Evolutionary conservation across 345 rosid genomes (phyloP).

Genomic region (Citrus trifoliata): DNA sequence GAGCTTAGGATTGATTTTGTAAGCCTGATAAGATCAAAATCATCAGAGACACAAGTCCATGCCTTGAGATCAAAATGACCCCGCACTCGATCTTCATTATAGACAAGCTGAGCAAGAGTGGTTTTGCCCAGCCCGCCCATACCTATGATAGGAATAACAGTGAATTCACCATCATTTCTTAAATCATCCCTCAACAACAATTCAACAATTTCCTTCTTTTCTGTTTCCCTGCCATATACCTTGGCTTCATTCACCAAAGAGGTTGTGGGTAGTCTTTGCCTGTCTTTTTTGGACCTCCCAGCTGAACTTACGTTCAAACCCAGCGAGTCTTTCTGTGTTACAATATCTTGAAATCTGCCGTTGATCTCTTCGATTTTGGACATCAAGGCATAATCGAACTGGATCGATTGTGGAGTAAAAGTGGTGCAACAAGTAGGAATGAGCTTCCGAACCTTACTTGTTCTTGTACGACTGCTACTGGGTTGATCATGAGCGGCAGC

Average conservation of each 20-base stretch:
- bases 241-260: conserved; percentile 1
- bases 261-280: background rate
- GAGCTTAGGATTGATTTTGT: background rate
- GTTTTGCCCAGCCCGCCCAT: conserved; percentile 27
- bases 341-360: background rate
- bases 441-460: background rate
- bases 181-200: background rate
- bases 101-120: conserved; percentile 17
- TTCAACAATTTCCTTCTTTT: conserved; percentile 4
- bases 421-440: background rate
- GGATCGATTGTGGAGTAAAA: background rate
- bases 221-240: conserved; percentile 21
- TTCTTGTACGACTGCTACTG: no score
- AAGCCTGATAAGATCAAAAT: background rate
- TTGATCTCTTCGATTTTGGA: background rate
- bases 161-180: background rate
- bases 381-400: background rate
- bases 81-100: background rate
- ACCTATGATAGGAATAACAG: conserved; percentile 18
- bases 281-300: background rate
- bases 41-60: conserved; percentile 14
- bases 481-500: background rate
- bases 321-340: background rate
- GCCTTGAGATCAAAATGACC: conserved; percentile 1
- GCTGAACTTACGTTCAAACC: background rate